Percentiles rank a stretch among this genome's conserved stretches.
Conservation (phyloP, 2,329 filamentous ascomycete genomes). For the Ophiostoma montium region DNA sequence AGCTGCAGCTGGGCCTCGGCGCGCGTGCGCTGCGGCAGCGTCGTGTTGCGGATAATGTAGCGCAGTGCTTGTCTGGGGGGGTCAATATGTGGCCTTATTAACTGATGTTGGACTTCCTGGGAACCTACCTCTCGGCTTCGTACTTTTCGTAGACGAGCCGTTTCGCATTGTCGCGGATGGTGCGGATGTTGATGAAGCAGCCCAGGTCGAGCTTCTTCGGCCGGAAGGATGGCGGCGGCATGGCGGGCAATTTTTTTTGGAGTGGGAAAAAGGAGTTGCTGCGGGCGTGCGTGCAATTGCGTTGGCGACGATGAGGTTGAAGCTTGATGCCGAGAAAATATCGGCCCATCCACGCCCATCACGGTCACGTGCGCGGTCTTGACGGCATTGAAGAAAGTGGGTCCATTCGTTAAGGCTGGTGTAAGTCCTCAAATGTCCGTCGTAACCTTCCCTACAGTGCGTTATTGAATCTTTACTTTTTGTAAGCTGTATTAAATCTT, state of each 20-base stretch:
- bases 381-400: too few relatives aligned
- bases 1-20: slow-evolving; percentile 89
- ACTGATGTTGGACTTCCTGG: background rate
- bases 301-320: background rate
- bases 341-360: background rate
- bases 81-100: background rate
- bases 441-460: too few relatives aligned
- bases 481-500: too few relatives aligned
- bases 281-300: background rate
- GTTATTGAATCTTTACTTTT: too few relatives aligned
- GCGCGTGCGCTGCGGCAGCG: slow-evolving; percentile 65
- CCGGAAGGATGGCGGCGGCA: slow-evolving; percentile 56
- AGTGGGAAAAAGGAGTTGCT: background rate
- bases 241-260: background rate
- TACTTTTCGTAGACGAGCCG: slow-evolving; percentile 77
- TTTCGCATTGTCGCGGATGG: slow-evolving; percentile 93
- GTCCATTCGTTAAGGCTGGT: too few relatives aligned
- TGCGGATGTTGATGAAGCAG: slow-evolving; percentile 72
- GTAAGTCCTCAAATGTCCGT: too few relatives aligned
- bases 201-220: slow-evolving; percentile 81
- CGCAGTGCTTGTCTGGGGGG: slow-evolving; percentile 66
- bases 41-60: slow-evolving; percentile 89
- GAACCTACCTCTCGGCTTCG: slow-evolving; percentile 69
- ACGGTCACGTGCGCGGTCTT: background rate
- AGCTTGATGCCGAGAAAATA: background rate